Percentiles rank a stretch among this genome's conserved stretches.
These are phyloP conservation scores for Epichloe typhina DNA, from an alignment of 2,329 filamentous ascomycete genomes.

Conservation along the genomic window DNA sequence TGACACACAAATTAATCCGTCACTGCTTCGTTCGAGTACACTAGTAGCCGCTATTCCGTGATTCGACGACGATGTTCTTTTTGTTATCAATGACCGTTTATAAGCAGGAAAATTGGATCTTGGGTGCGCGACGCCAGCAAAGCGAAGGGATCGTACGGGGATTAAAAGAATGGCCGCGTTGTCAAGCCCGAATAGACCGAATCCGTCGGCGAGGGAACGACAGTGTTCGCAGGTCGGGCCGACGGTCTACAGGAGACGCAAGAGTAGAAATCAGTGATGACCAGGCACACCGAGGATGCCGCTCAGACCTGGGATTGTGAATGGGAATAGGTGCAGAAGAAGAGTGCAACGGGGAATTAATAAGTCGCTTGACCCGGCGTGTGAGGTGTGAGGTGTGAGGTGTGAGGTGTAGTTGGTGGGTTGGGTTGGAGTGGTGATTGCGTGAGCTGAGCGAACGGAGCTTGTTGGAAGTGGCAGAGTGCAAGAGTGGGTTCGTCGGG, in stretches of 20 bases:
- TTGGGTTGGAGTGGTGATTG: no score
- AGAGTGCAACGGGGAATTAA: neutral
- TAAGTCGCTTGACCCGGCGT: no score
- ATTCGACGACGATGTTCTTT: no score
- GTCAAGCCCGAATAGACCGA: neutral
- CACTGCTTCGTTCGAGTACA: neutral
- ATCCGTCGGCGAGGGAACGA: neutral
- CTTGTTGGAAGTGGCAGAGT: conserved; percentile 1
- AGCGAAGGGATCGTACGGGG: neutral
- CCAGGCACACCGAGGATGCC: neutral
- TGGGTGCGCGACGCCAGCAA: neutral
- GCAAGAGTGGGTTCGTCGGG: neutral
- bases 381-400: no score
- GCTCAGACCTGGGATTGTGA: neutral
- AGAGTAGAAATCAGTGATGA: neutral
- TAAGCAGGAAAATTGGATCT: neutral
- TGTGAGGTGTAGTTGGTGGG: no score
- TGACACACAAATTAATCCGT: neutral
- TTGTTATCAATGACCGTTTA: neutral
- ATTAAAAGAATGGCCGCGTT: neutral
- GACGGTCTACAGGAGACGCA: neutral
- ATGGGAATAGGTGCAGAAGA: neutral
- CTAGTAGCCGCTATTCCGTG: neutral
- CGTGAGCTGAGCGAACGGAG: neutral
- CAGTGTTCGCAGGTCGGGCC: neutral